phyloP scores from a whole-genome alignment of 2,329 filamentous ascomycete species.

The Aureobasidium pullulans region DNA sequence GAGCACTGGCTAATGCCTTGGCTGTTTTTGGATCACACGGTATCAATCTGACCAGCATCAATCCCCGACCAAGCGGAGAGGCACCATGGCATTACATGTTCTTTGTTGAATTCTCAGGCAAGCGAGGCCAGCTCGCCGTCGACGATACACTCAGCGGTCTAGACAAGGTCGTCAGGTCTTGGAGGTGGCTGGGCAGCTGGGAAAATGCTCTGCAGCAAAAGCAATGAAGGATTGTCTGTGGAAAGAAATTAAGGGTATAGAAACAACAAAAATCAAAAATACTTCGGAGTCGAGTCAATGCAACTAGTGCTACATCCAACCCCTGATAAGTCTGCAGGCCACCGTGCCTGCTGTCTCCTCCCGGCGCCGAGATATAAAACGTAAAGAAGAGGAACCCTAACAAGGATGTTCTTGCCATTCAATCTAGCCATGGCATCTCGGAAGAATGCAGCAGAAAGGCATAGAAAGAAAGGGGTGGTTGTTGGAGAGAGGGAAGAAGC shows the following conservation, averaged over 20 bases:
- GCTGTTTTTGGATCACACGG: constrained; percentile 65
- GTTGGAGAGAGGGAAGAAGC: not conserved
- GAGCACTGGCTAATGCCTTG: constrained; percentile 75
- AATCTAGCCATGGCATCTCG: not conserved
- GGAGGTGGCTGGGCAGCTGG: constrained; percentile 47
- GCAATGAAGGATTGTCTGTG: not conserved
- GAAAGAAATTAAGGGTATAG: constrained; percentile 5
- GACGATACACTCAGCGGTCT: constrained; percentile 54
- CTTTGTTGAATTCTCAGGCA: constrained; percentile 80
- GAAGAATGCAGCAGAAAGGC: not conserved
- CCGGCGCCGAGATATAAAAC: constrained; percentile 8
- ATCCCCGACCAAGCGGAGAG: constrained; percentile 69
- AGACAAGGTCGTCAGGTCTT: constrained; percentile 50
- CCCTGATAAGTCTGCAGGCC: not conserved
- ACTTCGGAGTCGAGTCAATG: not conserved
- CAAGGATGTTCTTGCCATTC: not conserved
- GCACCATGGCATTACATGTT: constrained; percentile 87
- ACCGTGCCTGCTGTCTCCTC: constrained; percentile 1
- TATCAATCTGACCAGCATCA: constrained; percentile 85
- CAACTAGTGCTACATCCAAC: constrained; percentile 12
- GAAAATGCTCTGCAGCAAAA: constrained; percentile 18
- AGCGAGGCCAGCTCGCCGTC: constrained; percentile 43
- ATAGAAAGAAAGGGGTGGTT: not conserved
- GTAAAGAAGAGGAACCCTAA: not conserved
- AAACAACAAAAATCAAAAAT: constrained; percentile 2